Percentiles rank a stretch among this genome's conserved stretches.
Evolutionary conservation across 352 stramenopile genomes (phyloP).

Genomic region (Pythium angustatum): DNA sequence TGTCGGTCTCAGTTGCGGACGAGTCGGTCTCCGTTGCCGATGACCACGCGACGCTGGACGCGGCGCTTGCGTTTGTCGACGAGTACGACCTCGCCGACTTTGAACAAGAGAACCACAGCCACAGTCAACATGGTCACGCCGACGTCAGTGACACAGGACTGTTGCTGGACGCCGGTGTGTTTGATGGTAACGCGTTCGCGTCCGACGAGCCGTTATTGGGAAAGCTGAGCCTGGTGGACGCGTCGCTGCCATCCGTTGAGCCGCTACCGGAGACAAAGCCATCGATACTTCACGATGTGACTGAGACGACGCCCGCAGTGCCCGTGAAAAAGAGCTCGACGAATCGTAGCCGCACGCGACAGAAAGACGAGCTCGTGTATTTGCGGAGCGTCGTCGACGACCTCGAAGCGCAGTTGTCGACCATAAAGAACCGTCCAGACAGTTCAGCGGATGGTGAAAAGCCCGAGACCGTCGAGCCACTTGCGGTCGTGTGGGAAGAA

Average conservation of each 20-base stretch:
- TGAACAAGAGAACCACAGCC: not conserved
- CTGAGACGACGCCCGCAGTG: not conserved
- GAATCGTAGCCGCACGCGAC: slow-evolving; percentile 34
- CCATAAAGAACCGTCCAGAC: slow-evolving; percentile 16
- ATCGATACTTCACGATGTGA: not conserved
- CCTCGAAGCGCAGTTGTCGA: slow-evolving; percentile 39
- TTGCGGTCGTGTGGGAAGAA: slow-evolving; percentile 23
- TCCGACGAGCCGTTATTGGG: not conserved
- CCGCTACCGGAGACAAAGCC: not conserved
- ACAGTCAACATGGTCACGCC: not conserved
- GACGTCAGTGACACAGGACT: no score
- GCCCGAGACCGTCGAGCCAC: not conserved
- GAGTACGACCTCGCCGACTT: slow-evolving; percentile 4
- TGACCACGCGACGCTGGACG: slow-evolving; percentile 10
- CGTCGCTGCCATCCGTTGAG: not conserved
- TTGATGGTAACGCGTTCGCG: not conserved
- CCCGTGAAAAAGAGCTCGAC: not conserved
- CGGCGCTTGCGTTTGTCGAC: slow-evolving; percentile 8
- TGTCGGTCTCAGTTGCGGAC: no score
- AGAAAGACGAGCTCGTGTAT: slow-evolving; percentile 63
- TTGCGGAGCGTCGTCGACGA: slow-evolving; percentile 44
- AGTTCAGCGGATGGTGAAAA: not conserved
- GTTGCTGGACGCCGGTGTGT: not conserved
- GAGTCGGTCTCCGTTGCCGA: no score
- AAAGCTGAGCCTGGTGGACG: not conserved